Evolutionary conservation across 805 yeast species (phyloP), one percentile per base, ranked within the genome.

Genomic region (Diddensiella transvaalensis): DNA sequence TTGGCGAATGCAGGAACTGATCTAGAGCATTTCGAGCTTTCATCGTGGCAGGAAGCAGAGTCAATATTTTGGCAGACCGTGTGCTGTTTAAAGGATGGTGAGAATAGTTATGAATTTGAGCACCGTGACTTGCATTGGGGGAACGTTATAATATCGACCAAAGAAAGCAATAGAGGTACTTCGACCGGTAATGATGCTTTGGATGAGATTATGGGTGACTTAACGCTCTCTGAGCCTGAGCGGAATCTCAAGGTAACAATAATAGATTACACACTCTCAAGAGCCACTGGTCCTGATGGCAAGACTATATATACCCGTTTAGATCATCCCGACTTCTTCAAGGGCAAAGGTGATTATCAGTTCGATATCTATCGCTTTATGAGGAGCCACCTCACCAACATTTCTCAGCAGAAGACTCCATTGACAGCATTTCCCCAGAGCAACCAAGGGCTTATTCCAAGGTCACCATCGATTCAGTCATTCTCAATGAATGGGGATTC

Each of bases 41-140:
- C 56, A 22, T 62, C 67, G 35, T 67, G 68, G 67, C 50, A 47
- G 10, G 73, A 67, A 42, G 71, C 72, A 10, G 60, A 68, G 60
- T 47, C 52, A 6, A 72, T 84, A 1, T 81, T 84, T 55, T 76
- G 81, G 78, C 73, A 72, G 51, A 66, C 80, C 22, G 79, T 71
- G 1, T 62, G 67, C n/a, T 63, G 71, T 3, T 63, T 84, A 22
- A 73, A 76, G 22, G 64, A 64, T 6, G 83, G 79, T 1, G 89
- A 85, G 61, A 62, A 67, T 13, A 59, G 66, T 32, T 67, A 68
- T 50, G 70, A 74, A 51, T 83, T 83, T 63, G 90, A 84, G 63
- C 91, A 85, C 58, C 71, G 91, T 41, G 87, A 84, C 61, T 63
- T 85, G 50, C 84, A 81, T 52, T 73, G 84, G 74, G 82, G 83